Percentiles rank a stretch among this genome's conserved stretches.
Conservation (phyloP, 208 protist species). For the Crithidia mellificae region DNA sequence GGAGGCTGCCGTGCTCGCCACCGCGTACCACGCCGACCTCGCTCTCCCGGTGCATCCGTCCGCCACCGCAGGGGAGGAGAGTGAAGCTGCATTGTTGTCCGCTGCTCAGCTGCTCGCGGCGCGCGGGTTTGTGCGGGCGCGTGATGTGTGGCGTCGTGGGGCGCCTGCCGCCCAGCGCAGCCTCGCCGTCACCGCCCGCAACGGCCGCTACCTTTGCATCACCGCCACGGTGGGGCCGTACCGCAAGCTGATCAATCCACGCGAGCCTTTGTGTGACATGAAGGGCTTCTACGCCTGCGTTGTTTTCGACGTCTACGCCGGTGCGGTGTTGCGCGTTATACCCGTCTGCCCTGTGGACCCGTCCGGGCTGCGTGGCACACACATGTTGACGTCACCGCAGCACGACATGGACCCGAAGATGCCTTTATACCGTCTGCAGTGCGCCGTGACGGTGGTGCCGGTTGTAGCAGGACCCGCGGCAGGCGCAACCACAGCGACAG, state of each 20-base stretch:
- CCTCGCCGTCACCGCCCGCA: constrained; percentile 49
- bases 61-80: background rate
- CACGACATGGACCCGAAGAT: constrained; percentile 35
- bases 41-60: background rate
- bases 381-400: constrained; percentile 40
- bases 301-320: constrained; percentile 70
- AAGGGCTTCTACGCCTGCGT: constrained; percentile 68
- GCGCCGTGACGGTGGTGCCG: constrained; percentile 46
- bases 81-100: background rate
- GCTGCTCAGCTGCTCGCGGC: constrained; percentile 13
- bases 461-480: background rate
- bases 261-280: constrained; percentile 43
- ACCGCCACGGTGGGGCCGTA: constrained; percentile 70
- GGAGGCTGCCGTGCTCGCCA: constrained; percentile 29
- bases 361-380: constrained; percentile 27
- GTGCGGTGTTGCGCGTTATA: constrained; percentile 65
- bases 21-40: constrained; percentile 33
- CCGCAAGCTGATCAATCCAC: constrained; percentile 41
- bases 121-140: constrained; percentile 23
- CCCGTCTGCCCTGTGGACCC: constrained; percentile 60
- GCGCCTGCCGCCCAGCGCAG: constrained; percentile 25
- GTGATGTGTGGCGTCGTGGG: constrained; percentile 31
- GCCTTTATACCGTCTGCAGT: constrained; percentile 64
- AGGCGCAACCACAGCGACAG: background rate
- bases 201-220: constrained; percentile 77